Base-by-base conservation (phyloP, 2,329 filamentous ascomycete genomes). In the Penicillium sp. region DNA sequence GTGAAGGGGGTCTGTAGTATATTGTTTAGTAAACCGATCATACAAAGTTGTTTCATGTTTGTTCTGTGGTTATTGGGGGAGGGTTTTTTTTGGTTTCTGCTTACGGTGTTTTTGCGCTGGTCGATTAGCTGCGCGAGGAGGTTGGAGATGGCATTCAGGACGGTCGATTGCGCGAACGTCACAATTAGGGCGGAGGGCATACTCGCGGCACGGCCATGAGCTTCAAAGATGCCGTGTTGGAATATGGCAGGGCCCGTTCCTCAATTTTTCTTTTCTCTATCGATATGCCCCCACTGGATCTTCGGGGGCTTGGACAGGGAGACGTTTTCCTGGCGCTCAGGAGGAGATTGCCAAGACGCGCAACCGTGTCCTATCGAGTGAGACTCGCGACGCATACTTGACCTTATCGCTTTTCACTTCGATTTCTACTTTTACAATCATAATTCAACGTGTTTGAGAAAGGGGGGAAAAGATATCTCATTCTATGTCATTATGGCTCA, bases 1-100 rank as follows among this genome's bases (percentile, higher is more conserved):
- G 79, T 74, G 54, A 90, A 82, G 11, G 85, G 76, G 54, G 76
- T 79, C 87, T 91, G 31, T 4, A 1, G 14, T 46, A 19, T 1
- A 5, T 27, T 35, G 49, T 66, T 61, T 61, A 66, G 57, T 11
- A 39, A 6, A 6, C 10, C 3, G 39, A 18, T 36, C 5, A 27
- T 27, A 27, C 24, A 27, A 27, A 27, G 24, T 27, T 27, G 6
- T 27, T 22, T 22, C 24, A 6, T 27, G 6, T 27, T 27, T 27
- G 24, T 27, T 27, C 24, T 27, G 24, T 27, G 24, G 6, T 27
- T 27, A 27, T 27, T 27, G 24, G 24, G 24, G 22, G 22, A 1
- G 22, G 22, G n/a, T n/a, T 24, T 27, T 6, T 27, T 27, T 6
- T 58, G 13, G 9, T 33, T 43, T 27, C 35, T 53, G 35, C 37